Conservation (phyloP, 2,329 filamentous ascomycete species). For the Aspergillus glaucus region DNA sequence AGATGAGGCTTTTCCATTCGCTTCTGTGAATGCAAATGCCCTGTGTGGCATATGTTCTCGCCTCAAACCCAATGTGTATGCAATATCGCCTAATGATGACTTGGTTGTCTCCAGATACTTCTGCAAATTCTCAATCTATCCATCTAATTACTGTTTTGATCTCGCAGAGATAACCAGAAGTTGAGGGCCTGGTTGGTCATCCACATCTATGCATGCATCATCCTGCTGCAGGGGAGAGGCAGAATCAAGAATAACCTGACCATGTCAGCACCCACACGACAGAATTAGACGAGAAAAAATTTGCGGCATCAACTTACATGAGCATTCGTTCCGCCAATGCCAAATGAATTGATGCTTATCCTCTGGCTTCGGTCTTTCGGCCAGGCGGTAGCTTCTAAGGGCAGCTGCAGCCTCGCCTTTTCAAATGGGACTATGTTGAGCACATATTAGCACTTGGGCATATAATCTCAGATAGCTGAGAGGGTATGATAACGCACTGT, state of each 20-base stretch:
- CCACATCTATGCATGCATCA: not conserved
- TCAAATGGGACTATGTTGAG: constrained; percentile 7
- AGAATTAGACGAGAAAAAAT: not conserved
- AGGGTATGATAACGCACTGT: constrained; percentile 1
- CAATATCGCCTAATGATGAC: not conserved
- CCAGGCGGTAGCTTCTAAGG: constrained; percentile 11
- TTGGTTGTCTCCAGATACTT: not conserved
- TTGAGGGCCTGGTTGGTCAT: not conserved
- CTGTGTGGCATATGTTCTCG: constrained; percentile 6
- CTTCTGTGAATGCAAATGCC: not conserved
- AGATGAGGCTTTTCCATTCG: not conserved
- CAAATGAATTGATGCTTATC: constrained; percentile 23
- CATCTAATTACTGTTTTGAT: not conserved
- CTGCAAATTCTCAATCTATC: not conserved
- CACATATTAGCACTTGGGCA: not conserved
- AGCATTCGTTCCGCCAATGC: constrained; percentile 13
- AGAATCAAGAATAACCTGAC: not conserved
- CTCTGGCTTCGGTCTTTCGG: constrained; percentile 10
- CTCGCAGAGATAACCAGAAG: constrained; percentile 3
- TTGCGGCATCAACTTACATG: constrained; percentile 2
- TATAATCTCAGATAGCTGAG: constrained; percentile 7
- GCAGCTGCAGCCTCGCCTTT: constrained; percentile 2
- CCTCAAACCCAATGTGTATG: constrained; percentile 3
- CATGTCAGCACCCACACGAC: not conserved
- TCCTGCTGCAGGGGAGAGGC: not conserved